Base-by-base conservation (phyloP, 2,329 filamentous ascomycete species). In the Ophiosphaerella herpotricha region DNA sequence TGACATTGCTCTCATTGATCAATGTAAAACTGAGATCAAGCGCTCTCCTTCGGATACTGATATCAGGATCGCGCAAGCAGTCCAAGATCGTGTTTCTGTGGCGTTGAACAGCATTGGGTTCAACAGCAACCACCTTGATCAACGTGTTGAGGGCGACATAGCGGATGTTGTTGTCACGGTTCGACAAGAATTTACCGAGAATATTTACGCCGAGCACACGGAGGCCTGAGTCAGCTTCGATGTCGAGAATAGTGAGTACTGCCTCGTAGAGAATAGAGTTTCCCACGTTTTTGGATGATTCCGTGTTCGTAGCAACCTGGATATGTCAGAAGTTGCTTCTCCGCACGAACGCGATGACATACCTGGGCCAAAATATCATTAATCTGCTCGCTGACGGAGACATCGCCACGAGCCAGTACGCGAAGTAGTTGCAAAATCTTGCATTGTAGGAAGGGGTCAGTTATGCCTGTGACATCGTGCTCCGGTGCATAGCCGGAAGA, bases 261-360 rank as follows among this genome's bases (percentile, higher is more conserved):
- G 94, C 90, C 76, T 99, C 94, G 77, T 99, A 99, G 7, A 99
- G 81, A 63, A 99, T 99, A 0, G 94, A 93, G 72, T 99, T 99
- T 56, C 94, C 94, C 36, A 99, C 94, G 60, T 99, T 99, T 79
- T 99, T 99, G 24, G 92, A 92, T 0, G 93, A 91, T 69, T 99
- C 94, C 1, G 94, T 99, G 74, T 99, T 99, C 34, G 93, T 97
- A 44, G 94, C 94, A 46, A 99, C 94, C 67, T 80, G 67, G 11
- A 5, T 8, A 35, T 11, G 33, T 70, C 36, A 69, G 60, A 39
- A 40, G 31, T 13, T n/a, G 13, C 8, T 14, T 24, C 12, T 14
- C 7, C 5, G 3, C 1, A 18, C 7, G 11, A 11, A 11, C 29
- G 33, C 9, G 7, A 14, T 7, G 7, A 31, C 60, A n/a, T 61